Evolutionary conservation across 306 rosid genomes (phyloP), one percentile per base, ranked within the genome.

Genomic region (Castanospermum australe): DNA sequence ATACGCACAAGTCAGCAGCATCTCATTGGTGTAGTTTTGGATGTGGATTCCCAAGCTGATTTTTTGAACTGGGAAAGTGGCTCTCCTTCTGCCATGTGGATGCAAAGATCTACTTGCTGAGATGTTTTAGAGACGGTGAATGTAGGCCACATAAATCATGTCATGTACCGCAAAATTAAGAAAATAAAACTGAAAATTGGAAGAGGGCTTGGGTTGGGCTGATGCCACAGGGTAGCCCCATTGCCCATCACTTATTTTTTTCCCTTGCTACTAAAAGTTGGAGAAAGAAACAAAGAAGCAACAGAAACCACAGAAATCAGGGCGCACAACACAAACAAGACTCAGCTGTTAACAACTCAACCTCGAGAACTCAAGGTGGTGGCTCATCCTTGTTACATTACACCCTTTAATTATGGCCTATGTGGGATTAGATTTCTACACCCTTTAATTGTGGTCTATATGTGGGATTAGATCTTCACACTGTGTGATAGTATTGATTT

Each of bases 1-100:
- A 91, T 88, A 85, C 84, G 85, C 81, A 78, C 94, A 89, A 51
- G 69, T 92, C 97, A 92, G 85, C 91, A 70, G 32, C 92, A 15
- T 82, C 81, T 87, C 66, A 94, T 92, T 94, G 97, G 98, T 79
- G 18, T 75, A 39, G 20, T 1, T 13, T 59, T 66, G 79, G 82
- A 85, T 78, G 72, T 70, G 77, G 97, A 94, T 94, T 92, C 77
- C 79, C 91, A 67, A 18, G 28, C 81, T 77, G 93, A 92, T 76
- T 86, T 72, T 77, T 81, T 42, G 15, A 17, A 1, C 6, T 14
- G 2, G 1, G 30, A 63, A 28, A 48, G 68, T 35, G 82, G 75
- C 39, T 84, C 61, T 84, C 38, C 67, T 77, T 71, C 54, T 50
- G 94, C 93, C 97, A 91, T 57, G 90, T 91, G 90, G 88, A 86